Conservation (phyloP, 2,329 filamentous ascomycete species). For the Biscogniauxia mediterranea region DNA sequence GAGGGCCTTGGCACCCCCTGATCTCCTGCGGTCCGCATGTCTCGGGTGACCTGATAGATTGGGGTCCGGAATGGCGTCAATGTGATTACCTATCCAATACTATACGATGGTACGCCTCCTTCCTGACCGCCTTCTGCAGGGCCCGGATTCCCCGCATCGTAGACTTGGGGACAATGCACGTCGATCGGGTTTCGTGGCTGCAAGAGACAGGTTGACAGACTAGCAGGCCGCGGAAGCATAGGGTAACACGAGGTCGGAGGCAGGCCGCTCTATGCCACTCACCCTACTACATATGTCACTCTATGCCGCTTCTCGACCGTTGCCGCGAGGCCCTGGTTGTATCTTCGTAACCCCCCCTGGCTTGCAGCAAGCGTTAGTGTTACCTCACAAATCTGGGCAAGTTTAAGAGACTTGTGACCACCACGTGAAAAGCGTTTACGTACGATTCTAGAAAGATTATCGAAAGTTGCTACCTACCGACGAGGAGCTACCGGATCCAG, state of each 20-base stretch:
- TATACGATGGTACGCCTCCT: background rate
- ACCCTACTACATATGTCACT: background rate
- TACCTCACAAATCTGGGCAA: constrained; percentile 1
- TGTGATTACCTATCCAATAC: constrained; percentile 1
- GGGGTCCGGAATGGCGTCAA: background rate
- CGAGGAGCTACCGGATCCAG: background rate
- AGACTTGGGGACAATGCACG: background rate
- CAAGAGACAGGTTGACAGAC: background rate
- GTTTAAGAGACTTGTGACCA: background rate
- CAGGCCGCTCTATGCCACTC: background rate
- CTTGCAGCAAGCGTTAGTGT: background rate
- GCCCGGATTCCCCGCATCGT: background rate
- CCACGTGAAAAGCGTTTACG: background rate
- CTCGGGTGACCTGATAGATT: background rate
- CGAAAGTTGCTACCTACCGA: background rate
- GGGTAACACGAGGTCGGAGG: background rate
- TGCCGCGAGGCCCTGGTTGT: background rate
- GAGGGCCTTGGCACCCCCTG: background rate
- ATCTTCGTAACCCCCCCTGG: background rate
- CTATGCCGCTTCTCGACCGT: background rate
- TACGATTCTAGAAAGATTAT: background rate
- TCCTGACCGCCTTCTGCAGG: background rate
- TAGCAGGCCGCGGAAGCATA: background rate
- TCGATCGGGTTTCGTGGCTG: background rate
- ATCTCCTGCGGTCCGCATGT: background rate